phyloP scores from a whole-genome alignment of 768 basidiomycete species.

The Chalciporus pseudorubinellus region DNA sequence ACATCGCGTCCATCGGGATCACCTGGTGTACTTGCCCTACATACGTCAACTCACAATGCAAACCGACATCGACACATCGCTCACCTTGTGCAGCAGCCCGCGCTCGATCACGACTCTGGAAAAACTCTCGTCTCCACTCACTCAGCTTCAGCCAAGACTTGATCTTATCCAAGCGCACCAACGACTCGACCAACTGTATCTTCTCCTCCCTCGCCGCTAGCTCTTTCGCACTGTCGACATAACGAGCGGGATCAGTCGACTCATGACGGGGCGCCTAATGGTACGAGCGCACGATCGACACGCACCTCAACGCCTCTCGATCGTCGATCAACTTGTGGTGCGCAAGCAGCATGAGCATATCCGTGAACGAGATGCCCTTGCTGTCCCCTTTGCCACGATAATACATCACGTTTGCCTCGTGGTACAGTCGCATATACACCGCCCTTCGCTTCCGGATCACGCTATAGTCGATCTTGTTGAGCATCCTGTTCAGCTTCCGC shows the following conservation, averaged over 20 bases:
- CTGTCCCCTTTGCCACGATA: slow-evolving; percentile 75
- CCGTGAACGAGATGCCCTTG: slow-evolving; percentile 85
- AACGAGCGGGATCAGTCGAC: neutral
- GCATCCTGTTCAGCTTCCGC: slow-evolving; percentile 51
- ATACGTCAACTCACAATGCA: no score
- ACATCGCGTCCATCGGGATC: slow-evolving; percentile 55
- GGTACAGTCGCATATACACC: slow-evolving; percentile 74
- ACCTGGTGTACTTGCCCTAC: slow-evolving; percentile 73
- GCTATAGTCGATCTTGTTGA: slow-evolving; percentile 64
- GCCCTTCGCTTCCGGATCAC: slow-evolving; percentile 64
- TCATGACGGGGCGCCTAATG: no score
- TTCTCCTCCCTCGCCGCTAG: slow-evolving; percentile 72
- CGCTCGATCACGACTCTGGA: slow-evolving; percentile 48
- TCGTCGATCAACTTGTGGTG: slow-evolving; percentile 93
- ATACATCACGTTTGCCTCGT: slow-evolving; percentile 79
- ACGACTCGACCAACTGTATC: slow-evolving; percentile 75
- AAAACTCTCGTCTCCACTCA: slow-evolving; percentile 65
- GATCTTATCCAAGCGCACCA: slow-evolving; percentile 84
- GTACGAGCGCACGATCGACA: slow-evolving; percentile 10
- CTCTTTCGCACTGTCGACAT: slow-evolving; percentile 65
- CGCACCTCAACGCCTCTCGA: slow-evolving; percentile 83
- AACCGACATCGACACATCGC: no score
- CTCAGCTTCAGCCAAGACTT: slow-evolving; percentile 77
- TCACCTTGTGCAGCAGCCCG: slow-evolving; percentile 44
- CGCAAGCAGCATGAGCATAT: slow-evolving; percentile 82